Conservation (phyloP, 768 basidiomycete genomes). For the Phanerodontia chrysosporium region DNA sequence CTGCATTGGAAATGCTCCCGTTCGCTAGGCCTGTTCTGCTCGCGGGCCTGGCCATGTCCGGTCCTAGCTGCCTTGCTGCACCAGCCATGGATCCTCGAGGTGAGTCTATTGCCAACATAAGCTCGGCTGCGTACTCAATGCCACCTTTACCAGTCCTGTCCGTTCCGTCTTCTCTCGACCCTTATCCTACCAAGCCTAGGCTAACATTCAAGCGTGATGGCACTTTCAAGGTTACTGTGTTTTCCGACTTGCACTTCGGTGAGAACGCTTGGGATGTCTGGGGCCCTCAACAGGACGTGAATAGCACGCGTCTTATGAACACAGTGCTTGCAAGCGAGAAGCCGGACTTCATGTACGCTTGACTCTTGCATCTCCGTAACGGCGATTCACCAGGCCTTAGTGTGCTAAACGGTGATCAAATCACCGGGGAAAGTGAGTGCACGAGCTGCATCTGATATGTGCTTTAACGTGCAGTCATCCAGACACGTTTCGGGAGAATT, state of each 20-base stretch:
- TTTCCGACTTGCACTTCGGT: constrained; percentile 74
- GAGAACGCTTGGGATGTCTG: constrained; percentile 69
- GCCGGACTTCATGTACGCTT: constrained; percentile 67
- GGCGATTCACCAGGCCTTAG: constrained; percentile 27
- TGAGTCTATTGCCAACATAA: not conserved
- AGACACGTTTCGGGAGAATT: constrained; percentile 64
- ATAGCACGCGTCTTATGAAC: constrained; percentile 57
- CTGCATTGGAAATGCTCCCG: no score
- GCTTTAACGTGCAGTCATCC: not conserved
- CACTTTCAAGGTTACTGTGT: constrained; percentile 68
- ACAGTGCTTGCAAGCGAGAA: constrained; percentile 50
- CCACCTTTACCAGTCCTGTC: not conserved
- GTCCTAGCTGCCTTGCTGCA: not conserved
- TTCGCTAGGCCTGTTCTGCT: not conserved
- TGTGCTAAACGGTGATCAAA: constrained; percentile 69
- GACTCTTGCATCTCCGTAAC: not conserved
- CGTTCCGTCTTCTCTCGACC: constrained; percentile 26
- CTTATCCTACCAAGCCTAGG: constrained; percentile 44
- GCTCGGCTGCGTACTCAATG: not conserved
- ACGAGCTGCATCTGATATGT: not conserved
- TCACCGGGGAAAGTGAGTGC: constrained; percentile 62
- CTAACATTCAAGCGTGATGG: constrained; percentile 54
- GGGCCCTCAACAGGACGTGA: constrained; percentile 64
- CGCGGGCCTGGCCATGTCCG: not conserved
- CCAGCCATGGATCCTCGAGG: constrained; percentile 3